These are phyloP conservation scores for Blastosporella zonata DNA, from an alignment of 1,284 basidiomycete species.

Conservation along the genomic window DNA sequence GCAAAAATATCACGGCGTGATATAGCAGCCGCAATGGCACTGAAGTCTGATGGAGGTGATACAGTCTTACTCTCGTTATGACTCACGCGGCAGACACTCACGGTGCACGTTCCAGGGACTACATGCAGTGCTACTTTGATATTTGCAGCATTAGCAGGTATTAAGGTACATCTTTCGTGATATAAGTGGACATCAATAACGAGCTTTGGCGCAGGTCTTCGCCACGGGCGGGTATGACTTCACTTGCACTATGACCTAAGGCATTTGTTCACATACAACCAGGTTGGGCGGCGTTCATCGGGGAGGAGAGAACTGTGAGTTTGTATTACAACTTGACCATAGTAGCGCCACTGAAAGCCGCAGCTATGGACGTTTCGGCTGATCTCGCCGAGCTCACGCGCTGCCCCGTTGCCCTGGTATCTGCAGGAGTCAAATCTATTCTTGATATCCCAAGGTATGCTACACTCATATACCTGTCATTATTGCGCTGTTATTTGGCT, in stretches of 20 bases:
- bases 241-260: background rate
- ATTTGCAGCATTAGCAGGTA: constrained; percentile 78
- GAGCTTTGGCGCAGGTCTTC: constrained; percentile 53
- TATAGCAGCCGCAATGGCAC: constrained; percentile 73
- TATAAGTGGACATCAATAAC: background rate
- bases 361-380: constrained; percentile 95
- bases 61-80: background rate
- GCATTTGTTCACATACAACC: constrained; percentile 1
- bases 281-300: constrained; percentile 93
- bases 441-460: constrained; percentile 82
- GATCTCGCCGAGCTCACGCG: constrained; percentile 83
- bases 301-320: constrained; percentile 78
- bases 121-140: constrained; percentile 90
- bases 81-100: background rate
- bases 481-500: background rate
- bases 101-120: constrained; percentile 38
- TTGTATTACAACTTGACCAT: background rate
- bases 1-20: constrained; percentile 90
- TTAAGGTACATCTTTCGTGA: constrained; percentile 51
- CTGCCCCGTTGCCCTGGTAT: constrained; percentile 87
- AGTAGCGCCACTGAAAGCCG: background rate
- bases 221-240: constrained; percentile 71
- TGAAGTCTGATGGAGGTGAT: constrained; percentile 69
- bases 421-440: constrained; percentile 94
- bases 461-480: background rate